phyloP scores from a whole-genome alignment of 2,329 filamentous ascomycete genomes.

The Claviceps quebecensis region DNA sequence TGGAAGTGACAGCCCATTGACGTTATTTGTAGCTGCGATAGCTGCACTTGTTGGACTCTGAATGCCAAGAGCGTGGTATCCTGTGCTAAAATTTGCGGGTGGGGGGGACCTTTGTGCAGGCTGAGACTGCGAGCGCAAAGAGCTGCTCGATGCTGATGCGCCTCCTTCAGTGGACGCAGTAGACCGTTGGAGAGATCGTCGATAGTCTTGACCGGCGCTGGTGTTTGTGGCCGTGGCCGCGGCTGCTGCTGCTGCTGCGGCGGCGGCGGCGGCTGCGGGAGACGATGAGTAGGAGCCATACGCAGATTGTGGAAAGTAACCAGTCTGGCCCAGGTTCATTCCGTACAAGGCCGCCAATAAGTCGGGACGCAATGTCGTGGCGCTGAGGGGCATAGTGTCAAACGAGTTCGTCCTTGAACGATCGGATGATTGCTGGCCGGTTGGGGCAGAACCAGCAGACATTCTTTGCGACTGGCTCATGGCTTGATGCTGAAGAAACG shows the following conservation, averaged over 20 bases:
- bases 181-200: slow-evolving; percentile 43
- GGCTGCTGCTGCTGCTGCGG: slow-evolving; percentile 29
- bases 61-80: slow-evolving; percentile 13
- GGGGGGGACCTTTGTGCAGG: slow-evolving; percentile 39
- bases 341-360: slow-evolving; percentile 35
- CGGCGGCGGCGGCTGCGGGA: slow-evolving; percentile 32
- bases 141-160: slow-evolving; percentile 33
- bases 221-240: slow-evolving; percentile 30
- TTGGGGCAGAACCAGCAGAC: slow-evolving; percentile 12
- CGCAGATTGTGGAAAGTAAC: slow-evolving; percentile 32
- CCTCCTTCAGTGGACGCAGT: slow-evolving; percentile 34
- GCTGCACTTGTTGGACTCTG: slow-evolving; percentile 24
- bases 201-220: slow-evolving; percentile 34
- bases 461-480: slow-evolving; percentile 20
- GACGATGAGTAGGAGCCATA: slow-evolving; percentile 44
- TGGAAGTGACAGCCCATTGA: slow-evolving; percentile 37
- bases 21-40: slow-evolving; percentile 23
- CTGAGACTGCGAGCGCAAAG: slow-evolving; percentile 53
- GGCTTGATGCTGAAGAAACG: slow-evolving; percentile 22
- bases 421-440: slow-evolving; percentile 23
- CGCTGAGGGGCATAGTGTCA: slow-evolving; percentile 45
- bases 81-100: slow-evolving; percentile 13
- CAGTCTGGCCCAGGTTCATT: slow-evolving; percentile 24
- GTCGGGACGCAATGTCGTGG: slow-evolving; percentile 39
- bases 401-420: slow-evolving; percentile 49